Base-by-base conservation (phyloP, 1,284 basidiomycete genomes). In the Anthracocystis walkeri region DNA sequence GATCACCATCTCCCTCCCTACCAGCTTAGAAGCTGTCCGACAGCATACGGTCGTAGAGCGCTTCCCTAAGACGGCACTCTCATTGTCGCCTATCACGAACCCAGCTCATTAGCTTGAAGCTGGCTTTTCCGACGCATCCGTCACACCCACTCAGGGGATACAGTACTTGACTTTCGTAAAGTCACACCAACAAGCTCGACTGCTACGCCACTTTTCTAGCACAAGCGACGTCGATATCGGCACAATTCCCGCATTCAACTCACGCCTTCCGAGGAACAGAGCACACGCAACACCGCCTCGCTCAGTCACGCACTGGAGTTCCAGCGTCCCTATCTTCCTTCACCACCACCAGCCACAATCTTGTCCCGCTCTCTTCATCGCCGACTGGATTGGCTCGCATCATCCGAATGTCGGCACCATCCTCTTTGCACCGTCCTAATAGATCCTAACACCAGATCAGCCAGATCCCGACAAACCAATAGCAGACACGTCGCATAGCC, bases 361-460 rank as follows among this genome's bases (percentile, higher is more conserved):
- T 21, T 1, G 7, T 25, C 3, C 2, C 31, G 21, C 35, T 14
- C 1, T 7, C 45, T 38, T 14, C 6, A 25, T 7, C 33, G 23
- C 60, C 50, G 58, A 45, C 11, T 25, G 44, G 60, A 52, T 57
- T 62, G 61, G 52, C 61, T 45, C 49, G 16, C 41, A 42, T 60
- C 38, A 38, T 27, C 18, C 66, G 66, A 60, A 69, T 69, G 66
- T 64, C 60, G 61, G 33, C 57, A 23, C 48, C 61, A 52, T 63
- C 66, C 23, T 64, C 66, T 45, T 56, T 64, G 29, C 57, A 63
- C 31, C 61, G 51, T 49, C 61, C 41, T 41, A 48, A 54, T 50
- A 55, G 25, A 48, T 45, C 45, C n/a, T 59, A 59, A 59, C 41
- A 21, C 7, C 21, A 31, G 16, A 31, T 21, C 31, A 23, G 5